Evolutionary conservation across 2,329 filamentous ascomycete genomes (phyloP).

Genomic region (Talaromyces sp.): DNA sequence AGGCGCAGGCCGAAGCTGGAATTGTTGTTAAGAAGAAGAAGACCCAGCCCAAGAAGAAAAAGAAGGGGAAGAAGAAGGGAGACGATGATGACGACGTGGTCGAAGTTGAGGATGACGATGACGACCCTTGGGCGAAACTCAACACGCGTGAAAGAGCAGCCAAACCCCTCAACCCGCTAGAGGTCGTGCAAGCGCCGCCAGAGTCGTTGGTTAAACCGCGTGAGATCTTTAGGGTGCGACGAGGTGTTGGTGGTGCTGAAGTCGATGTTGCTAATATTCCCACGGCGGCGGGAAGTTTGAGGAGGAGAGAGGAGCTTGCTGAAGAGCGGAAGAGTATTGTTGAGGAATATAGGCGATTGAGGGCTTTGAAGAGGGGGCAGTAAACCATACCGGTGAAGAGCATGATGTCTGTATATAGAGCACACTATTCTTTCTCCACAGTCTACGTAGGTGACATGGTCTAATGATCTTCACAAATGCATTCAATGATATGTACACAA

Average conservation of each 20-base stretch:
- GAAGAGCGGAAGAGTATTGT: slow-evolving; percentile 67
- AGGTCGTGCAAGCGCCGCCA: slow-evolving; percentile 71
- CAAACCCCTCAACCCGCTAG: slow-evolving; percentile 37
- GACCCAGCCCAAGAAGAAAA: slow-evolving; percentile 35
- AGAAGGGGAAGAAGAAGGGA: slow-evolving; percentile 43
- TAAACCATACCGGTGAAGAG: not conserved
- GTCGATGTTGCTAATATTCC: slow-evolving; percentile 68
- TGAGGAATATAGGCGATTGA: slow-evolving; percentile 68
- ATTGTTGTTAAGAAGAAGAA: slow-evolving; percentile 50
- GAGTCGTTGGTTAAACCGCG: slow-evolving; percentile 60
- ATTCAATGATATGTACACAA: slow-evolving; percentile 2
- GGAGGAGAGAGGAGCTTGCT: slow-evolving; percentile 69
- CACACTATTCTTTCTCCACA: not conserved
- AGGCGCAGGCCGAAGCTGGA: slow-evolving; percentile 56
- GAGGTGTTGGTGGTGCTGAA: slow-evolving; percentile 62
- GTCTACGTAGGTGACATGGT: not conserved
- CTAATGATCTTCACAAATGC: not conserved
- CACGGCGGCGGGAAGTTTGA: slow-evolving; percentile 65
- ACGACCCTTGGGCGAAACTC: slow-evolving; percentile 75
- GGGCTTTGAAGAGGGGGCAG: slow-evolving; percentile 51
- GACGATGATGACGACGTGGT: slow-evolving; percentile 28
- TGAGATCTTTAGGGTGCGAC: slow-evolving; percentile 62
- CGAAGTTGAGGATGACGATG: slow-evolving; percentile 54
- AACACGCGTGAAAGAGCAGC: slow-evolving; percentile 53
- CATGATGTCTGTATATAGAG: no score